Evolutionary conservation across 257 asterid genomes (phyloP).

Genomic region (Solanum lignicaule): DNA sequence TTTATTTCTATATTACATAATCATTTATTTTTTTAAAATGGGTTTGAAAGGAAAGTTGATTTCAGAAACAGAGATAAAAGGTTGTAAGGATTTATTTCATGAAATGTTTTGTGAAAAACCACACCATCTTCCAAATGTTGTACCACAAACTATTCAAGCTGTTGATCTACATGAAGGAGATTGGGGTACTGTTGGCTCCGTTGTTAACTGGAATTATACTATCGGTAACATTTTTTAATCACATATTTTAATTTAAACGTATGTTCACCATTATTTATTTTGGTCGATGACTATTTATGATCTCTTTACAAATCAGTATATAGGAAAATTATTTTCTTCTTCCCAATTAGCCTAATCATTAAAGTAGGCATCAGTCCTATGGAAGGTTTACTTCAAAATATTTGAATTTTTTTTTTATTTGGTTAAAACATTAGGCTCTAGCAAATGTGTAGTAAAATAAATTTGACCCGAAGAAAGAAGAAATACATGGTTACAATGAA

Average conservation of each 20-base stretch:
- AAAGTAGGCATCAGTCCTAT: no score
- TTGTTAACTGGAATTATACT: neutral
- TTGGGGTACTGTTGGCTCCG: neutral
- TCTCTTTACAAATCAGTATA: neutral
- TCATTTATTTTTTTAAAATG: neutral
- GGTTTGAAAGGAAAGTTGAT: neutral
- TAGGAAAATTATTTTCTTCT: no score
- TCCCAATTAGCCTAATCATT: no score
- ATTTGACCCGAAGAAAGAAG: no score
- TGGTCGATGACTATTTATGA: no score
- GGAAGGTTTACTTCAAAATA: no score
- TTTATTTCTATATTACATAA: neutral
- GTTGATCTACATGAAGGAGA: neutral
- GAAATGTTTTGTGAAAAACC: neutral
- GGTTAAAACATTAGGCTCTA: no score
- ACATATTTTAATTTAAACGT: no score
- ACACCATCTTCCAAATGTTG: neutral
- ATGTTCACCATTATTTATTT: neutral
- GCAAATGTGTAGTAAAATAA: no score
- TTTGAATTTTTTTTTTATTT: no score
- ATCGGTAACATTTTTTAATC: neutral
- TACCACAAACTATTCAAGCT: neutral
- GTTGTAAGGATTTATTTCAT: neutral
- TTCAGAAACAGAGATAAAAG: neutral
- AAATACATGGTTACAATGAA: no score